A percentile compares a stretch with the other conserved stretches of the same genome.
Conservation (phyloP, 75 land plant species). For the Cryptomeria japonica region DNA sequence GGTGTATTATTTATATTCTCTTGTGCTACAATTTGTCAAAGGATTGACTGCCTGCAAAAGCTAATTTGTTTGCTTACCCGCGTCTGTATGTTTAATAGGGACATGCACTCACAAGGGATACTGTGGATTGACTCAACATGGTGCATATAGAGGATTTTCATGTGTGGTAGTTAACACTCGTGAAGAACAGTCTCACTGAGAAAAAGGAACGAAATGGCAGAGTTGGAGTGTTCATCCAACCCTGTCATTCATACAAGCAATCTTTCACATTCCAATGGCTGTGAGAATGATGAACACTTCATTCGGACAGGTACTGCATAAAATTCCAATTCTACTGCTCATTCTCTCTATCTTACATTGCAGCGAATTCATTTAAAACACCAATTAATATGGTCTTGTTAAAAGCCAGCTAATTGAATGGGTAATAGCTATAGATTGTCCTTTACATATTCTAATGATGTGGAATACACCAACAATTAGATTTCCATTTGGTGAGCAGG, state of each 20-base stretch:
- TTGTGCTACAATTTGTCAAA: background rate
- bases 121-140: background rate
- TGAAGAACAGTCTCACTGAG: background rate
- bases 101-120: background rate
- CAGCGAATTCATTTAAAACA: background rate
- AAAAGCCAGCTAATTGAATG: background rate
- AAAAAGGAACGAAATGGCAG: constrained; percentile 2
- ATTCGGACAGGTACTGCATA: background rate
- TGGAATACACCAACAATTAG: background rate
- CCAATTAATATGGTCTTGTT: background rate
- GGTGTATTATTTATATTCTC: background rate
- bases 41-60: background rate
- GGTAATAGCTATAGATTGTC: background rate
- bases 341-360: background rate
- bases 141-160: background rate
- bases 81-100: background rate
- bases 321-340: background rate
- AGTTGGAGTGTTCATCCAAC: background rate
- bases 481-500: constrained; percentile 16
- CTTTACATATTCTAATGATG: background rate
- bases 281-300: background rate
- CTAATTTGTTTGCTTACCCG: background rate
- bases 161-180: background rate
- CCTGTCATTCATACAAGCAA: background rate
- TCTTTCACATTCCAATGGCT: background rate